Conservation (phyloP, 768 basidiomycete species). For the Hypholoma fasciculare region DNA sequence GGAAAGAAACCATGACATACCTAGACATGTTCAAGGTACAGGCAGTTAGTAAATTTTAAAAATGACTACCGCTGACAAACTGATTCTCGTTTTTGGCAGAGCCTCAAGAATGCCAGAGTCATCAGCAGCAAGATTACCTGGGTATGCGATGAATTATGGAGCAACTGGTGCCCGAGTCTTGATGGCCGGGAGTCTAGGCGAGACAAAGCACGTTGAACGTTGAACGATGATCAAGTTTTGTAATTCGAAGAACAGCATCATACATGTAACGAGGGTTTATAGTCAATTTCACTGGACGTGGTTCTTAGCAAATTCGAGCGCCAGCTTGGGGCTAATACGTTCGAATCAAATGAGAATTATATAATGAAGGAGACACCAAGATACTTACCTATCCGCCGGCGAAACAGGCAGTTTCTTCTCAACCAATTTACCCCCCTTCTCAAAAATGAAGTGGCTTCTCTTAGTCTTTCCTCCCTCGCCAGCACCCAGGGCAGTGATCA, state of each 20-base stretch:
- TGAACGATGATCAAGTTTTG: constrained; percentile 10
- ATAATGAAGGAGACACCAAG: not conserved
- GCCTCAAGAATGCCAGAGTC: no score
- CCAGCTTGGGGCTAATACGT: constrained; percentile 53
- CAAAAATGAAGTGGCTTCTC: constrained; percentile 93
- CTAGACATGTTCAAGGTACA: no score
- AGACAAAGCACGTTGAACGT: constrained; percentile 1
- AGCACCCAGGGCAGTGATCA: constrained; percentile 84
- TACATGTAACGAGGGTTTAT: constrained; percentile 1
- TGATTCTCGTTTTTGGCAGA: no score
- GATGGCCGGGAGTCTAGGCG: no score
- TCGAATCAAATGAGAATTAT: constrained; percentile 1
- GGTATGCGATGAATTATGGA: no score
- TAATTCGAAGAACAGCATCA: constrained; percentile 1
- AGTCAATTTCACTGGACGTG: constrained; percentile 14
- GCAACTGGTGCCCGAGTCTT: no score
- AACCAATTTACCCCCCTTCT: constrained; percentile 85
- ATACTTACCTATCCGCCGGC: constrained; percentile 72
- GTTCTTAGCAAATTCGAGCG: constrained; percentile 69
- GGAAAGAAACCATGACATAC: no score
- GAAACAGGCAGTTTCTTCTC: constrained; percentile 87
- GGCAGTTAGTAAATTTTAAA: no score
- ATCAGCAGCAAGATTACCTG: no score
- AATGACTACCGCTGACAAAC: no score
- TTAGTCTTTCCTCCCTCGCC: constrained; percentile 80